Evolutionary conservation across 305 asterid genomes (phyloP), one percentile per base, ranked within the genome.

Genomic region (Rubia tinctorum): DNA sequence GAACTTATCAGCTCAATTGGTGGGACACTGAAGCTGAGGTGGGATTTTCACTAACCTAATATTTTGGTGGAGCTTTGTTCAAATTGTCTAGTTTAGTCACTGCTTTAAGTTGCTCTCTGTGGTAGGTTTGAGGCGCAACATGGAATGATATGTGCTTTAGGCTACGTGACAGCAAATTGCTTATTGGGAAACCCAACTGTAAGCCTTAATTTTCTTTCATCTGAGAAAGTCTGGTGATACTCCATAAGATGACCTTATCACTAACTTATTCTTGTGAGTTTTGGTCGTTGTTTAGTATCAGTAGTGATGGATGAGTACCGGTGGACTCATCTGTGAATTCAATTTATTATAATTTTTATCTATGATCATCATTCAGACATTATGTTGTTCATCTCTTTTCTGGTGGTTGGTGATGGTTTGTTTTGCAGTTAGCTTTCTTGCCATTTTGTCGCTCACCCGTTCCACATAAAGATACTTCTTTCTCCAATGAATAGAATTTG

Each of bases 111-210:
- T 73, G 59, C 15, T 67, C 20, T 43, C 53, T 71, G 25, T 40
- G 42, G 75, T 78, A 95, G 99, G 87, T 95, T 92, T 73, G 99
- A 95, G 86, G 80, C 88, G 75, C 91, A 87, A 71, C 98, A 95
- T 56, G 97, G 99, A 11, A 82, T 82, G 79, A 78, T 92, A 68
- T 87, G 96, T 85, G 95, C 95, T 77, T 69, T 95, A 68, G 99
- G 99, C 80, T 95, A 90, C 81, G 86, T 91, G 68, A 89, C 96
- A 68, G 97, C 99, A 84, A 91, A 91, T 82, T 87, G 95, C 85
- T 66, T 88, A 90, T 78, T 84, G 86, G 84, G 83, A 79, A 78
- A 71, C 64, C 84, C 95, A 76, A 80, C 90, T 76, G 99, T 95
- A 92, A 91, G 99, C 78, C 80, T 56, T 73, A 61, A 69, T 78